A percentile compares a stretch with the other conserved stretches of the same genome.
These are phyloP conservation scores for Candolleomyces efflorescens DNA, from an alignment of 768 basidiomycete species.

Conservation along the genomic window DNA sequence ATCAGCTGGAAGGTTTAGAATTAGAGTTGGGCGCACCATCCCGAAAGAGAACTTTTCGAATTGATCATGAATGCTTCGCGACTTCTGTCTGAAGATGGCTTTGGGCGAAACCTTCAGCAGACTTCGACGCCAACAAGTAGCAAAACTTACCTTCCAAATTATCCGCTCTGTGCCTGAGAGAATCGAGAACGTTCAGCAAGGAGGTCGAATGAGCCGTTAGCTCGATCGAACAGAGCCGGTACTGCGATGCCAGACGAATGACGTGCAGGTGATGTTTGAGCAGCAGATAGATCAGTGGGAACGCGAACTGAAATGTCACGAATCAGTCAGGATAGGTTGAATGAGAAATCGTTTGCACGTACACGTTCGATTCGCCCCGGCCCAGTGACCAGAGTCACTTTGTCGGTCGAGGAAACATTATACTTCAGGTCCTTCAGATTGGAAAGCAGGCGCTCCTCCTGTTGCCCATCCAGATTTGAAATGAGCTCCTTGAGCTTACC, in stretches of 20 bases:
- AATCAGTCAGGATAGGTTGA: not conserved
- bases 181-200: conserved; percentile 22
- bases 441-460: conserved; percentile 25
- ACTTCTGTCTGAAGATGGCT: conserved; percentile 32
- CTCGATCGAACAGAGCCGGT: conserved; percentile 28
- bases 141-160: conserved; percentile 24
- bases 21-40: conserved; percentile 19
- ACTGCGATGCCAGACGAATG: conserved; percentile 26
- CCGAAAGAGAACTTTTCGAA: conserved; percentile 35
- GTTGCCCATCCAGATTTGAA: conserved; percentile 17
- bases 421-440: conserved; percentile 23
- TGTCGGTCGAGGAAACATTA: conserved; percentile 28
- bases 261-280: conserved; percentile 27
- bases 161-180: conserved; percentile 25
- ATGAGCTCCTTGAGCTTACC: conserved; percentile 23
- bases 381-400: conserved; percentile 28
- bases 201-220: conserved; percentile 22
- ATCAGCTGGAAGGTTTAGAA: not conserved
- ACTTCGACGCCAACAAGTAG: not conserved
- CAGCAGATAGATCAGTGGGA: conserved; percentile 31
- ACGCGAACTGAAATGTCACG: conserved; percentile 24
- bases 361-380: conserved; percentile 33
- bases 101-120: not conserved
- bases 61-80: conserved; percentile 25
- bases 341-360: conserved; percentile 1